These are phyloP conservation scores for Naganishia randhawae DNA, from an alignment of 768 basidiomycete genomes.

Conservation along the genomic window DNA sequence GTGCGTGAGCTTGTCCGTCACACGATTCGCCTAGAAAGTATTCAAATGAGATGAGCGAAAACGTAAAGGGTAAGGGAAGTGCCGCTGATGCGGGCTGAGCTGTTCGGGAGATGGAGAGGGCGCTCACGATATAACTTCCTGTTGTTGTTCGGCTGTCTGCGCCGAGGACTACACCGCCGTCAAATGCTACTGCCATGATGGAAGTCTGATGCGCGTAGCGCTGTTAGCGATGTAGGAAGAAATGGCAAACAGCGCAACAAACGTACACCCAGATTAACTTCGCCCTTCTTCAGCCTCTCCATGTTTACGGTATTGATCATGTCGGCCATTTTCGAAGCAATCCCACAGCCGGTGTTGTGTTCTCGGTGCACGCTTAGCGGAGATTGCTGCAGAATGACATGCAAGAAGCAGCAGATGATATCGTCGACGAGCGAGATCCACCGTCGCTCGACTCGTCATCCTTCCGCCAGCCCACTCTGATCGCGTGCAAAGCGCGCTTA, in stretches of 20 bases:
- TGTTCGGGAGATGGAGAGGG: neutral
- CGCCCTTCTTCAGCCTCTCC: slow-evolving; percentile 81
- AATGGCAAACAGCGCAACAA: neutral
- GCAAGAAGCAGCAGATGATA: neutral
- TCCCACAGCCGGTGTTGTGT: neutral
- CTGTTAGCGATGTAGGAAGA: neutral
- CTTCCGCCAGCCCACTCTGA: neutral
- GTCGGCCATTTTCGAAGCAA: slow-evolving; percentile 47
- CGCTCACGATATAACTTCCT: slow-evolving; percentile 84
- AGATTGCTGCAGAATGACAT: neutral
- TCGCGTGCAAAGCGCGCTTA: neutral
- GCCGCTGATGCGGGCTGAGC: neutral
- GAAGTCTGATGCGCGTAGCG: slow-evolving; percentile 66
- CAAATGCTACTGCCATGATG: slow-evolving; percentile 98
- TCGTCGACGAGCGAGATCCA: neutral
- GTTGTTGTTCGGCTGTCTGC: slow-evolving; percentile 97
- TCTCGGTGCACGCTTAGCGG: neutral
- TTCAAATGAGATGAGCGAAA: too few relatives aligned
- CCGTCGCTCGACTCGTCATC: slow-evolving; percentile 18
- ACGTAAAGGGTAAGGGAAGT: neutral
- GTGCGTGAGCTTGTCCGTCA: slow-evolving; percentile 95
- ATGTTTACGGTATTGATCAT: slow-evolving; percentile 66
- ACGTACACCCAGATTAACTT: slow-evolving; percentile 93
- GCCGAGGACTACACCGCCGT: slow-evolving; percentile 89
- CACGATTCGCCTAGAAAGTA: slow-evolving; percentile 77